A percentile compares a stretch with the other conserved stretches of the same genome.
Evolutionary conservation across 371 early-diverging fungal species (phyloP).

Genomic region (Rhizoclosmatium hyalinum): DNA sequence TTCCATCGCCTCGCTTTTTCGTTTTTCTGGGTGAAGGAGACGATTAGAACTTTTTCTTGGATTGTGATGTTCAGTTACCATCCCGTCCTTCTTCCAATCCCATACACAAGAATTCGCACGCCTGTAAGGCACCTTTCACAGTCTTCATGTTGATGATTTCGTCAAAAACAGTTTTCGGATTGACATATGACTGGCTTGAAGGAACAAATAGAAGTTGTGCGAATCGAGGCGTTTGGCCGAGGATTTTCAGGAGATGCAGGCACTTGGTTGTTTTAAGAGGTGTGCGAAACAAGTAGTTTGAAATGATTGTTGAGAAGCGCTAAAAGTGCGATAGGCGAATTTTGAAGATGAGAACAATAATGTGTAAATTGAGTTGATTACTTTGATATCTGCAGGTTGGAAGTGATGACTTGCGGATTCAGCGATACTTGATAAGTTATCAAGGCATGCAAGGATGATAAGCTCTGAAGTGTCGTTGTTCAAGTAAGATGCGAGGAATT

Average conservation of each 20-base stretch:
- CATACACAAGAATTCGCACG: not conserved
- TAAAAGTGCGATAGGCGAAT: not conserved
- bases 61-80: too few species aligned
- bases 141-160: not conserved
- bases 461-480: not conserved
- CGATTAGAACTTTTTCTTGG: too few species aligned
- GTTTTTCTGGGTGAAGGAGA: not conserved
- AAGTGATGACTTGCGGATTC: slow-evolving; percentile 2
- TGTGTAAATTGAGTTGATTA: not conserved
- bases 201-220: slow-evolving; percentile 11
- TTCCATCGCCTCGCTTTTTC: slow-evolving; percentile 1
- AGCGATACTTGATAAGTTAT: slow-evolving; percentile 2
- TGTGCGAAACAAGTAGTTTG: not conserved
- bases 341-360: not conserved
- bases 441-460: not conserved
- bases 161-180: not conserved
- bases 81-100: not conserved
- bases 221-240: slow-evolving; percentile 1
- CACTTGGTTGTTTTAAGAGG: not conserved
- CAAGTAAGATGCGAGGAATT: not conserved
- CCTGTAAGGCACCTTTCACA: not conserved
- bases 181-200: not conserved
- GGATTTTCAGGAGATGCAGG: not conserved
- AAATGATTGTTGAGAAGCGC: not conserved
- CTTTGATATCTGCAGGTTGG: slow-evolving; percentile 1